Percentiles rank a stretch among this genome's conserved stretches.
phyloP scores from a whole-genome alignment of 495 filamentous ascomycete species.

The Daldinia bambusicola region DNA sequence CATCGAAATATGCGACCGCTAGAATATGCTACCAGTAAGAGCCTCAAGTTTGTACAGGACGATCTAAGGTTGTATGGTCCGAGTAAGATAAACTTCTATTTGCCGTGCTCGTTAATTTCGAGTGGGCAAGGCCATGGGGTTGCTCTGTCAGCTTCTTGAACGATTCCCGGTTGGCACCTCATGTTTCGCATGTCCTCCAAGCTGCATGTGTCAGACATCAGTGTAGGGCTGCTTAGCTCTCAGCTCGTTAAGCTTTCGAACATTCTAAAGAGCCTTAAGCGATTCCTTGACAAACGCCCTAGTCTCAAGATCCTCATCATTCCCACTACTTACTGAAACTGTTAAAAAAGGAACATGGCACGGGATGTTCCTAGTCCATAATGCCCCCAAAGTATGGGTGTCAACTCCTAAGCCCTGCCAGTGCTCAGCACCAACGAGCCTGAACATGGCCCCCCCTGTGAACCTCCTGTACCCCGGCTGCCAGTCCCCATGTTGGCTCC shows the following conservation, averaged over 20 bases:
- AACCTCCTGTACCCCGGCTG: slow-evolving; percentile 47
- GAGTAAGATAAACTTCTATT: slow-evolving; percentile 27
- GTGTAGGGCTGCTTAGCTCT: slow-evolving; percentile 43
- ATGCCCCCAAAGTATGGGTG: slow-evolving; percentile 41
- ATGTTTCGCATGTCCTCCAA: slow-evolving; percentile 43
- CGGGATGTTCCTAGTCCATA: slow-evolving; percentile 43
- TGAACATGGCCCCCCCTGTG: slow-evolving; percentile 42
- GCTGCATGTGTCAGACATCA: slow-evolving; percentile 46
- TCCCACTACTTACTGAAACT: slow-evolving; percentile 37
- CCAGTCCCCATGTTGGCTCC: slow-evolving; percentile 45
- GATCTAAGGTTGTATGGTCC: slow-evolving; percentile 21
- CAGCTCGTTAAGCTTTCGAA: slow-evolving; percentile 44
- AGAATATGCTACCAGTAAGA: slow-evolving; percentile 17
- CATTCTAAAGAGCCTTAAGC: slow-evolving; percentile 30
- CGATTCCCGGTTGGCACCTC: slow-evolving; percentile 36
- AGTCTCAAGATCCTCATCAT: slow-evolving; percentile 34
- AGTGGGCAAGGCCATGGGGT: slow-evolving; percentile 25
- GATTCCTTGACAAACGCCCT: slow-evolving; percentile 39
- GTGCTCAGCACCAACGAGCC: slow-evolving; percentile 42
- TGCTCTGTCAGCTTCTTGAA: slow-evolving; percentile 32
- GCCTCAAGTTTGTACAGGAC: slow-evolving; percentile 21
- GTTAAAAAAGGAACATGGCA: slow-evolving; percentile 41
- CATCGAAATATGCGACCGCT: slow-evolving; percentile 26
- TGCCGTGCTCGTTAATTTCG: slow-evolving; percentile 35
- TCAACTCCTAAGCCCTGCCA: slow-evolving; percentile 49